Conservation (phyloP, 2,329 filamentous ascomycete genomes). For the Arthrobotrys entomopaga region DNA sequence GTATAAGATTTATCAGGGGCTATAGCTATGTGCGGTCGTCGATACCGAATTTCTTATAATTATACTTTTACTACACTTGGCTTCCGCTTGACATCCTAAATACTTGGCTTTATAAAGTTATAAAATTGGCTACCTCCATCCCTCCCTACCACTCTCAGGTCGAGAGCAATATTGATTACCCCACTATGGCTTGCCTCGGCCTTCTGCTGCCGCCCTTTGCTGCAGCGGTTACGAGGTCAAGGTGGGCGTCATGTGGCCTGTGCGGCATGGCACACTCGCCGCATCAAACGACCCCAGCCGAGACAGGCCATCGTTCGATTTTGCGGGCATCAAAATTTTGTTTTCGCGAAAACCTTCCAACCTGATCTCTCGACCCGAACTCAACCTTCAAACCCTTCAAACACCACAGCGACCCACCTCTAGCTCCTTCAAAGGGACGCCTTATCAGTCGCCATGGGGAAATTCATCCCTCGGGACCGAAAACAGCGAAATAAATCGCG, state of each 20-base stretch:
- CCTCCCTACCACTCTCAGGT: too few relatives aligned
- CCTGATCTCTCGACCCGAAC: constrained; percentile 1
- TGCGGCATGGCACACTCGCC: constrained; percentile 42
- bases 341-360: constrained; percentile 39
- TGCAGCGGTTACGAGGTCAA: neutral
- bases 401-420: constrained; percentile 5
- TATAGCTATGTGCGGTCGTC: neutral
- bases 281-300: constrained; percentile 12
- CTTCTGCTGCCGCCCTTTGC: neutral
- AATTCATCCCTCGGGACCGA: constrained; percentile 51
- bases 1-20: too few relatives aligned
- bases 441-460: constrained; percentile 41
- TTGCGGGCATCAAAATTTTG: constrained; percentile 46
- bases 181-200: constrained; percentile 11
- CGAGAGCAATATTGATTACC: neutral
- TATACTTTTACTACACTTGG: too few relatives aligned
- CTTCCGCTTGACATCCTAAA: too few relatives aligned
- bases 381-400: neutral
- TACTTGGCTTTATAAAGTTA: neutral
- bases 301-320: constrained; percentile 25
- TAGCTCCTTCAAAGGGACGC: neutral
- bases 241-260: neutral
- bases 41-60: too few relatives aligned
- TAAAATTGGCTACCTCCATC: too few relatives aligned
- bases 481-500: constrained; percentile 53